A percentile compares a stretch with the other conserved stretches of the same genome.
Conservation (phyloP, 208 protist species). For the Tetramitus jugosus region DNA sequence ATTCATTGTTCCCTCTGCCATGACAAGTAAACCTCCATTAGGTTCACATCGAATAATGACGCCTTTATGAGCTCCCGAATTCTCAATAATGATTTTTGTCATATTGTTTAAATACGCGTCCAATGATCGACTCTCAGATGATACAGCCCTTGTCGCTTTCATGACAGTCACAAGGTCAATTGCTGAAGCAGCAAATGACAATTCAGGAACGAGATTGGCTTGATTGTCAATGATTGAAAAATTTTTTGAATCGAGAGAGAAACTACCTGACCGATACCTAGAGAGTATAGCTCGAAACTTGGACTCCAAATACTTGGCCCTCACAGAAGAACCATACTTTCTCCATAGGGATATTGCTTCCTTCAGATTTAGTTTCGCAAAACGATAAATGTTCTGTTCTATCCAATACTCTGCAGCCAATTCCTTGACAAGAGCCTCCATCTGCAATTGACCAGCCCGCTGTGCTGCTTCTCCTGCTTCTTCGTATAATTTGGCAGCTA, state of each 20-base stretch:
- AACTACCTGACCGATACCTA: too few relatives aligned
- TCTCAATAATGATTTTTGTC: not conserved
- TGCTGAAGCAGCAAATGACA: too few relatives aligned
- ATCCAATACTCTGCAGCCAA: not conserved
- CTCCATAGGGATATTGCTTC: not conserved
- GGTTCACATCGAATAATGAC: not conserved
- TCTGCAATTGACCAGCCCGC: not conserved
- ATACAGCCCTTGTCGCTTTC: not conserved
- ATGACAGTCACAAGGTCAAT: not conserved
- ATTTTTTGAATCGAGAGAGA: too few relatives aligned
- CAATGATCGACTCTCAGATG: not conserved
- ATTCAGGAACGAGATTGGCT: too few relatives aligned
- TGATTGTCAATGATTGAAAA: too few relatives aligned
- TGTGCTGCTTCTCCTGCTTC: not conserved
- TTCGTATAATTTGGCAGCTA: not conserved
- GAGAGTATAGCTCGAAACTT: too few relatives aligned
- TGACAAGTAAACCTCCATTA: not conserved
- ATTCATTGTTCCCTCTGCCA: not conserved
- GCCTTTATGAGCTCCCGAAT: not conserved
- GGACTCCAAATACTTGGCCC: not conserved
- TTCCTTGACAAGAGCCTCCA: not conserved
- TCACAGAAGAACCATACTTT: not conserved
- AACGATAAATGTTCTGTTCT: not conserved
- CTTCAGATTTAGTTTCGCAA: not conserved
- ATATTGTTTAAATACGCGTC: not conserved